Evolutionary conservation across 2,329 filamentous ascomycete genomes (phyloP).

Genomic region (Whalleya microplaca): DNA sequence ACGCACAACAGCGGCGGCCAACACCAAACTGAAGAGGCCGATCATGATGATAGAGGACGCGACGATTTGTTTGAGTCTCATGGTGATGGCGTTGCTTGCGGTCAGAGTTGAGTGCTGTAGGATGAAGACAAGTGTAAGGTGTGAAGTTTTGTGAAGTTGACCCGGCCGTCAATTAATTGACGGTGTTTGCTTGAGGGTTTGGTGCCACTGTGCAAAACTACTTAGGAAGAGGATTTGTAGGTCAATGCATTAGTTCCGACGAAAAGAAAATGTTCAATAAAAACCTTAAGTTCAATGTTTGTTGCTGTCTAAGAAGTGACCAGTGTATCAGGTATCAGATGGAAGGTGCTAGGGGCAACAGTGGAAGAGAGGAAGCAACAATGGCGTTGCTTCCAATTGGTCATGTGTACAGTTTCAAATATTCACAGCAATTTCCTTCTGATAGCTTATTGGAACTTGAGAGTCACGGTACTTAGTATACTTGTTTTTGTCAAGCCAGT

Average conservation of each 20-base stretch:
- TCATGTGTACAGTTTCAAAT: no score
- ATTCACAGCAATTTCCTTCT: no score
- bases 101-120: neutral
- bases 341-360: neutral
- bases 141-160: neutral
- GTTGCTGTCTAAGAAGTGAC: neutral
- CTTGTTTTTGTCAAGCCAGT: no score
- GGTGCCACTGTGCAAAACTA: neutral
- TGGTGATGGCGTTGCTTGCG: slow-evolving; percentile 1
- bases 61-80: slow-evolving; percentile 10
- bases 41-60: neutral
- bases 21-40: slow-evolving; percentile 2
- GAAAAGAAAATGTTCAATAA: no score
- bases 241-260: neutral
- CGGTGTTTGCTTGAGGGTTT: neutral
- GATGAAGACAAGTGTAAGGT: neutral
- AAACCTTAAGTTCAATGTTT: neutral
- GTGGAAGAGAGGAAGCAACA: no score
- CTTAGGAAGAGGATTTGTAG: neutral
- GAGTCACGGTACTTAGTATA: no score
- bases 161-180: neutral
- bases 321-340: neutral
- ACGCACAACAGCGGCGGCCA: neutral
- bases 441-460: no score
- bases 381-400: no score